phyloP scores from a whole-genome alignment of 306 rosid species.

The Quercus mongolica region DNA sequence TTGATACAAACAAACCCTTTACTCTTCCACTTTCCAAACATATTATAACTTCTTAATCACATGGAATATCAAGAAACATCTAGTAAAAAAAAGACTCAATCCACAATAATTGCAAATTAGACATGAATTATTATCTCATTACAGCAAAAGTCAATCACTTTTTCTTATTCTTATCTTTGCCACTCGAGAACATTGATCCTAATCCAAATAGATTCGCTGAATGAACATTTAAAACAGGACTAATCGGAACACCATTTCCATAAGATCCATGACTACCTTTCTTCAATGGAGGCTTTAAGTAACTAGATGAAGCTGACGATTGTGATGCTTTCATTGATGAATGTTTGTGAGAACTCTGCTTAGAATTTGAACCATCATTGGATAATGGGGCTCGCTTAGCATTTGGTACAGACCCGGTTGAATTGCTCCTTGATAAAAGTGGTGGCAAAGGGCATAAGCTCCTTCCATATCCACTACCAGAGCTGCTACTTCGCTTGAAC shows the following conservation, averaged over 20 bases:
- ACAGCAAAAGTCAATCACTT: slow-evolving; percentile 28
- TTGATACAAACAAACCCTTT: slow-evolving; percentile 33
- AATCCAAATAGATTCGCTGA: slow-evolving; percentile 62
- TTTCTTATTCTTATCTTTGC: slow-evolving; percentile 60
- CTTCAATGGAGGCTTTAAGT: slow-evolving; percentile 72
- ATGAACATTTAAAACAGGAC: slow-evolving; percentile 72
- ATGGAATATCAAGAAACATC: slow-evolving; percentile 15
- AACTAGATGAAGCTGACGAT: slow-evolving; percentile 25
- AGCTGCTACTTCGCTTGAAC: slow-evolving; percentile 83
- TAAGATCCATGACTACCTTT: slow-evolving; percentile 46
- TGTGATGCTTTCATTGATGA: slow-evolving; percentile 28
- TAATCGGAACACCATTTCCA: slow-evolving; percentile 45
- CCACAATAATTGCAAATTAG: slow-evolving; percentile 23
- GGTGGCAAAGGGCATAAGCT: slow-evolving; percentile 83
- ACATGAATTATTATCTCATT: slow-evolving; percentile 12
- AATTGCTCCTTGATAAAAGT: slow-evolving; percentile 76
- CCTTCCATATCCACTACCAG: slow-evolving; percentile 78
- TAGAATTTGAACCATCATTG: slow-evolving; percentile 39
- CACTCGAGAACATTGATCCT: slow-evolving; percentile 70
- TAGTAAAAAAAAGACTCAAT: slow-evolving; percentile 14
- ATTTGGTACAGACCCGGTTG: slow-evolving; percentile 69
- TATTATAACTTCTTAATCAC: slow-evolving; percentile 26
- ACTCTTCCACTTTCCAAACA: slow-evolving; percentile 15
- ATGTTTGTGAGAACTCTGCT: slow-evolving; percentile 43
- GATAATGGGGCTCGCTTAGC: slow-evolving; percentile 41